phyloP scores from a whole-genome alignment of 192 early-diverging fungal species.

The Blastocladiella britannica region DNA sequence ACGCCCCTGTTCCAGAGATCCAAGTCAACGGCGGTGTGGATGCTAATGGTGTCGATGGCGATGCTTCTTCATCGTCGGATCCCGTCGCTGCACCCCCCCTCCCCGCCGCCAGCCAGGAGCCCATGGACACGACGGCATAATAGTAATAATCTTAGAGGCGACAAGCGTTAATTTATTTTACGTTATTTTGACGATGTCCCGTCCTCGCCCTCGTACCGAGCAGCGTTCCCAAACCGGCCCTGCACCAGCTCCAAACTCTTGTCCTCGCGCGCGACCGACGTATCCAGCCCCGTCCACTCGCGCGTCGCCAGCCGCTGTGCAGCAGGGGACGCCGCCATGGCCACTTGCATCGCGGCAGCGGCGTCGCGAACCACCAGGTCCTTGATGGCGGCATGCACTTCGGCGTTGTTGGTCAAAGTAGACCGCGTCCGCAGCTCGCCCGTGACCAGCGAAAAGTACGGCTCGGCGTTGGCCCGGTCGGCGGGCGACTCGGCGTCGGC shows the following conservation, averaged over 20 bases:
- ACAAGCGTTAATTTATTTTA: too few relatives aligned
- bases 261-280: slow-evolving; percentile 38
- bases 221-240: slow-evolving; percentile 73
- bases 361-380: slow-evolving; percentile 1
- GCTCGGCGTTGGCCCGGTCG: slow-evolving; percentile 49
- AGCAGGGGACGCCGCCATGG: slow-evolving; percentile 1
- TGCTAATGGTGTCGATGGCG: too few relatives aligned
- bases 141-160: too few relatives aligned
- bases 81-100: too few relatives aligned
- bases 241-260: slow-evolving; percentile 36
- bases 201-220: slow-evolving; percentile 39
- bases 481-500: slow-evolving; percentile 10
- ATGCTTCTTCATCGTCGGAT: too few relatives aligned
- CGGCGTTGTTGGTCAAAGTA: slow-evolving; percentile 1
- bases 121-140: too few relatives aligned
- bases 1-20: not conserved
- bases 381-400: not conserved
- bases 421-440: slow-evolving; percentile 37
- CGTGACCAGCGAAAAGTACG: slow-evolving; percentile 77
- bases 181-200: too few relatives aligned
- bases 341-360: not conserved
- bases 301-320: slow-evolving; percentile 43
- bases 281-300: slow-evolving; percentile 62
- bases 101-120: too few relatives aligned
- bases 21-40: not conserved